Evolutionary conservation across 1,284 basidiomycete genomes (phyloP), one percentile per base, ranked within the genome.

Genomic region (Cryptococcus maquisensis): DNA sequence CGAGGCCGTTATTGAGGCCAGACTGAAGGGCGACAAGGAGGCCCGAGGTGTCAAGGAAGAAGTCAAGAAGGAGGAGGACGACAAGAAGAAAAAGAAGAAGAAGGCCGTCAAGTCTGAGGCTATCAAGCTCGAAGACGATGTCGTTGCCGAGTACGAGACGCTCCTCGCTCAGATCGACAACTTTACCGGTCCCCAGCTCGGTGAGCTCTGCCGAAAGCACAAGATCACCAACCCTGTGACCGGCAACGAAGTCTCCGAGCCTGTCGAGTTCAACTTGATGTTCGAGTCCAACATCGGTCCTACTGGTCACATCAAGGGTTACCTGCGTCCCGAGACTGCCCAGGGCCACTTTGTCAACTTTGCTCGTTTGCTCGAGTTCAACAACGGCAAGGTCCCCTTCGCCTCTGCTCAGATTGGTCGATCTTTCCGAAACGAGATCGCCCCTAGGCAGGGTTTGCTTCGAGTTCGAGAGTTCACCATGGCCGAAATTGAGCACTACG

Each of bases 291-390:
- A 86, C 77, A 98, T 99, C 71, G 96, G 96, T 32, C 96, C 96
- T 10, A 98, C 96, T 7, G 96, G 96, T 40, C 90, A 96, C 73
- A 85, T 96, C 78, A 94, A 94, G 71, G 94, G 93, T 44, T 98
- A 86, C 78, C 86, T 99, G 51, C 92, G 95, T 24, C 96, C 96
- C 10, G 95, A 98, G 77, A 99, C 95, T 0, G 95, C 96, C 0
- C 96, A 98, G 75, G 93, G 96, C 55, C 95, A 98, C 78, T 99
- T 99, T 82, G 85, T 98, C 75, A 98, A 98, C 83, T 99, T 99
- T 81, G 86, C 86, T 63, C 87, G 95, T 42, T 82, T 99, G 36
- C 86, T 98, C 62, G 95, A 98, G 55, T 98, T 96, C 82, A 98
- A 98, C 82, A 96, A 98, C 74, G 91, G 91, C 37, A 86, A 88